Evolutionary conservation across 257 asterid species (phyloP).

Genomic region (Lithospermum erythrorhizon): DNA sequence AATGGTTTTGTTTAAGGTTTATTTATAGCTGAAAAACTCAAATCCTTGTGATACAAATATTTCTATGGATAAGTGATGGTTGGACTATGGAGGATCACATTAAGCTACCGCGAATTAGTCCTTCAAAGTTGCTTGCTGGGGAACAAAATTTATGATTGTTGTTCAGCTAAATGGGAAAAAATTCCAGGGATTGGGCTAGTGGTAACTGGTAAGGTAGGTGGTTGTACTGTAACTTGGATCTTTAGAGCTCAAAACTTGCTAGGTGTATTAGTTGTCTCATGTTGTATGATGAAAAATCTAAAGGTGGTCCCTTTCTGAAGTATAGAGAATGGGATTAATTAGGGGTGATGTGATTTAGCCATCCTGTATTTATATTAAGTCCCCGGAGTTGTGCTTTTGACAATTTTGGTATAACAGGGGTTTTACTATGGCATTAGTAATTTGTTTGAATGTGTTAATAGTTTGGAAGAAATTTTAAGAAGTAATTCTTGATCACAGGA

Average conservation of each 20-base stretch:
- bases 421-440: neutral
- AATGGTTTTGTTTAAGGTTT: no score
- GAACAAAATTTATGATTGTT: neutral
- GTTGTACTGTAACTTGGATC: neutral
- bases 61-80: no score
- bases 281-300: no score
- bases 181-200: neutral
- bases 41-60: no score
- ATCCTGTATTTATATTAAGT: neutral
- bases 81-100: neutral
- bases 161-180: neutral
- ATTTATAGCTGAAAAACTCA: neutral
- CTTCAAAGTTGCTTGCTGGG: neutral
- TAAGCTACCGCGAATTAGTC: neutral
- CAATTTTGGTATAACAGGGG: neutral
- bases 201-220: neutral
- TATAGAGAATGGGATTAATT: no score
- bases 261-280: no score
- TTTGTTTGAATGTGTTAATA: no score
- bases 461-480: no score
- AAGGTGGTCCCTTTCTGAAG: neutral
- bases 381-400: neutral
- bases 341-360: neutral
- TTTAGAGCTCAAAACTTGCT: neutral
- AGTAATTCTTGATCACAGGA: neutral